Conservation (phyloP, 202 grass and related monocot genomes). For the Panicum virgatum region DNA sequence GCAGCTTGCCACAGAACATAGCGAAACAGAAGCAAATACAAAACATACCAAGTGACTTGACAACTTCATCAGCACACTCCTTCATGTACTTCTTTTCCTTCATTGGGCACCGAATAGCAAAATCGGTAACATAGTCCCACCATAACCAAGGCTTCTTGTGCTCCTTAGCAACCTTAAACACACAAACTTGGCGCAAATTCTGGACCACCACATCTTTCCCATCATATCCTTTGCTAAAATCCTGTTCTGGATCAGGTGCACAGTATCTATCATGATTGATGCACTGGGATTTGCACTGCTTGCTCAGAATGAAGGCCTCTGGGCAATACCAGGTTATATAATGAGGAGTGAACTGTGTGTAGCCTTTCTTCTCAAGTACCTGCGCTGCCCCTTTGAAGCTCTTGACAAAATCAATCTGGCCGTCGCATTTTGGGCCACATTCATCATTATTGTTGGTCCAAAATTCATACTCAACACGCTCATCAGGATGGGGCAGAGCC, state of each 20-base stretch:
- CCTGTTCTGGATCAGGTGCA: constrained; percentile 86
- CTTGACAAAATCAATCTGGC: constrained; percentile 91
- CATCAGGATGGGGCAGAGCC: constrained; percentile 88
- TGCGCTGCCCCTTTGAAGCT: constrained; percentile 88
- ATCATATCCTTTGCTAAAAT: constrained; percentile 98
- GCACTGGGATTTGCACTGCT: constrained; percentile 83
- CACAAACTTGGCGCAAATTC: constrained; percentile 80
- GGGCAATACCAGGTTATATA: constrained; percentile 99
- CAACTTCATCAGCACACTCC: constrained; percentile 80
- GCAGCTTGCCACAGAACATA: constrained; percentile 8
- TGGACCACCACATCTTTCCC: constrained; percentile 95
- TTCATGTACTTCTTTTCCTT: constrained; percentile 92
- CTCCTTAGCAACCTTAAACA: constrained; percentile 82
- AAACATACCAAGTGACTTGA: constrained; percentile 68
- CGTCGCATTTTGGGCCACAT: constrained; percentile 87
- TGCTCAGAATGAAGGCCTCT: constrained; percentile 83
- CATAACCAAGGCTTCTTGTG: constrained; percentile 87
- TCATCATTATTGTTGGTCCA: constrained; percentile 97
- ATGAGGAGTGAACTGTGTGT: constrained; percentile 85
- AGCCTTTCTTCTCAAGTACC: constrained; percentile 88
- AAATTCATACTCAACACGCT: constrained; percentile 86
- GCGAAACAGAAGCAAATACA: constrained; percentile 8
- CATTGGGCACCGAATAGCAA: constrained; percentile 89
- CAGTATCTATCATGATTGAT: constrained; percentile 88
- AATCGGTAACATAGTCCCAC: constrained; percentile 98